Base-by-base conservation (phyloP, 2,329 filamentous ascomycete species). In the Fusarium torreyae region DNA sequence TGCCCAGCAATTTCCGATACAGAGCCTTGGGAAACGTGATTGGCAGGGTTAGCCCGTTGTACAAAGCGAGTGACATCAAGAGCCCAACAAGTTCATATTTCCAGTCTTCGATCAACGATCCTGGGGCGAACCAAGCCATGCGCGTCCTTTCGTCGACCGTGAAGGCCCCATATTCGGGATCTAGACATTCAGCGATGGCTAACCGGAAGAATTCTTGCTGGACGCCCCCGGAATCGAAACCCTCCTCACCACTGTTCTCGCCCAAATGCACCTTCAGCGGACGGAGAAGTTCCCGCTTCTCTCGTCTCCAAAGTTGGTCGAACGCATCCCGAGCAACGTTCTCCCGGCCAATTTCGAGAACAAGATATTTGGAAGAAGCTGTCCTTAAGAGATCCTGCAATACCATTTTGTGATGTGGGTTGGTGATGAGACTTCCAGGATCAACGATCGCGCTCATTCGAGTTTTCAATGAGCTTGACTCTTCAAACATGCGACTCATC, bases 171-270 rank as follows among this genome's bases (percentile, higher is more conserved):
- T 92, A 93, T 43, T 90, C 86, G 6, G 93, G 91, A 72, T 93
- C 86, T 45, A 98, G 86, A 5, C 92, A 92, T 75, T 97, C 91
- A 1, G 89, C 88, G 71, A 98, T 90, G 18, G 93, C 89, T 28
- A 98, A 81, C 17, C 94, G 89, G 81, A 99, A 98, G 77, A 97
- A 98, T 69, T 99, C 96, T 77, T 97, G 94, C 73, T 98, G 95
- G 2, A 99, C 94, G 67, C 96, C 96, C 43, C 96, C 96, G 49
- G 95, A 94, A 78, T 99, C 96, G 34, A 97, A 89, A 0, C 96
- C 96, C 77, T 97, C 91, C 78, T 98, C 96, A 31, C 94, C 93
- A 54, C 86, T 85, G 34, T 93, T 90, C 76, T 94, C 91, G 5
- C 94, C 94, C 59, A 98, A 88, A 51, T 93, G 91, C 10, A 99